These are phyloP conservation scores for Phialophora chinensis DNA, from an alignment of 2,329 filamentous ascomycete species.

Conservation along the genomic window DNA sequence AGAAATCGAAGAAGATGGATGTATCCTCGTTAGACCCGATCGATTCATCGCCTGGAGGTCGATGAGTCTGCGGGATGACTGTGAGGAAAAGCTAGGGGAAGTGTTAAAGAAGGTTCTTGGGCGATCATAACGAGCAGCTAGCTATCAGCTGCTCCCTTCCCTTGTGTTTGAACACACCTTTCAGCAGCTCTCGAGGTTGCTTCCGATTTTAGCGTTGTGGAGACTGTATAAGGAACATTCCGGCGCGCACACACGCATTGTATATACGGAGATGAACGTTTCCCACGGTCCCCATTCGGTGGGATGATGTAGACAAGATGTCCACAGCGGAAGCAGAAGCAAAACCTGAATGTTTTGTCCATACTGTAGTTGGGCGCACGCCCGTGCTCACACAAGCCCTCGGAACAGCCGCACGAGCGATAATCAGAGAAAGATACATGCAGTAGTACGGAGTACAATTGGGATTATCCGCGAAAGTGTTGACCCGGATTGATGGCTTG, in stretches of 20 bases:
- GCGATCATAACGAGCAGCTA: constrained; percentile 12
- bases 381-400: neutral
- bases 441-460: neutral
- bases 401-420: neutral
- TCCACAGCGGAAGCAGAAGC: neutral
- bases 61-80: constrained; percentile 25
- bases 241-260: neutral
- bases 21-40: constrained; percentile 65
- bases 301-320: neutral
- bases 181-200: neutral
- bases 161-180: neutral
- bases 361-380: neutral
- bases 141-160: neutral
- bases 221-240: neutral
- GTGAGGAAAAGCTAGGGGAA: constrained; percentile 25
- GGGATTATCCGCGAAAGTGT: neutral
- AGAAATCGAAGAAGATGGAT: constrained; percentile 64
- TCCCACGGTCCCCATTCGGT: neutral
- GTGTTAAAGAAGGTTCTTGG: constrained; percentile 32
- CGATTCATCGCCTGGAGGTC: constrained; percentile 63
- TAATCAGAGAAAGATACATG: neutral
- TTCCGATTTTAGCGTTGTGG: neutral
- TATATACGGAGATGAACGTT: neutral
- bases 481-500: neutral
- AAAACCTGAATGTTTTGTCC: neutral